phyloP scores from a whole-genome alignment of 495 filamentous ascomycete species.

The Penicillium daleae region DNA sequence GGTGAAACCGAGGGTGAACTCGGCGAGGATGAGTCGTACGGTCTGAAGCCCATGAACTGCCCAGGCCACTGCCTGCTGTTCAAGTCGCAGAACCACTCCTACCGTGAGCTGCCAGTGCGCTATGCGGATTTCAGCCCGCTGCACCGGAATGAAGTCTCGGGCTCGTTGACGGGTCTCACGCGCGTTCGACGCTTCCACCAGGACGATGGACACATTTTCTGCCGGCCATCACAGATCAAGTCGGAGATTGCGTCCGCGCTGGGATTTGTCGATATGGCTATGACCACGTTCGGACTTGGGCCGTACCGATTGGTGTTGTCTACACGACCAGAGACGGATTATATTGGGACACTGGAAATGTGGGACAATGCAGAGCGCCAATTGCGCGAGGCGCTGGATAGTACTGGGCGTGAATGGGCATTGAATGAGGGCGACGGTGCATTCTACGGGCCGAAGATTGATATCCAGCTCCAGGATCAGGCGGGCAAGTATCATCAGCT shows the following conservation, averaged over 20 bases:
- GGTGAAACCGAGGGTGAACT: conserved; percentile 48
- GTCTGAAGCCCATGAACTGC: conserved; percentile 97
- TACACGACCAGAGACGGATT: conserved; percentile 75
- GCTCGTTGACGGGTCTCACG: conserved; percentile 83
- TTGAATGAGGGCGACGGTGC: conserved; percentile 84
- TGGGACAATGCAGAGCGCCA: conserved; percentile 83
- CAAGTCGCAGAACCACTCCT: conserved; percentile 69
- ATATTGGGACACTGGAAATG: conserved; percentile 76
- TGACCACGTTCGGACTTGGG: conserved; percentile 73
- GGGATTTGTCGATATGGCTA: conserved; percentile 78
- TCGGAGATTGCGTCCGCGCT: conserved; percentile 79
- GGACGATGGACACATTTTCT: conserved; percentile 96
- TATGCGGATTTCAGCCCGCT: conserved; percentile 93
- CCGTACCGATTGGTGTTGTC: conserved; percentile 79
- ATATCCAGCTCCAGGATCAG: conserved; percentile 80
- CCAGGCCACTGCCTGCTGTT: conserved; percentile 94
- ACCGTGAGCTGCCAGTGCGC: conserved; percentile 82
- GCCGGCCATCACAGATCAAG: conserved; percentile 79
- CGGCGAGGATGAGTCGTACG: conserved; percentile 77
- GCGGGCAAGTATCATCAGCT: conserved; percentile 91
- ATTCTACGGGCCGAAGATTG: conserved; percentile 96
- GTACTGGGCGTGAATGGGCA: conserved; percentile 67
- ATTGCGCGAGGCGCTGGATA: conserved; percentile 69
- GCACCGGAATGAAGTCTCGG: conserved; percentile 89
- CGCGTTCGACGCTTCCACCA: conserved; percentile 93